Base-by-base conservation (phyloP, 108 stramenopile genomes). In the Cafeteria roenbergensis region DNA sequence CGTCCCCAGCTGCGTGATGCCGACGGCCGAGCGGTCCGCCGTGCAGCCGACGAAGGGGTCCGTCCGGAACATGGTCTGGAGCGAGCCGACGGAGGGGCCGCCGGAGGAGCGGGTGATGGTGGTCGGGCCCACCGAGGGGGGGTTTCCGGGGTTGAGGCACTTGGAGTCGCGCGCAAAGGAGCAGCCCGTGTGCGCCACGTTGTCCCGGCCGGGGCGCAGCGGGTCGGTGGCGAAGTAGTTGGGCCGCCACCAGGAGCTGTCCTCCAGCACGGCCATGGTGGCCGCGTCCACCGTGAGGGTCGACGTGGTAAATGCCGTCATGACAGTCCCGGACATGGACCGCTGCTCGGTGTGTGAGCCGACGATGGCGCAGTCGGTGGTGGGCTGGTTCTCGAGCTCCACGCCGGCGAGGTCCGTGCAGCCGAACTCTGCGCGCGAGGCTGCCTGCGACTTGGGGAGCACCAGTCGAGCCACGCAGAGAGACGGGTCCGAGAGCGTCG, bases 321-420 rank as follows among this genome's bases (percentile, higher is more conserved):
- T 61, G 34, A 32, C n/a, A 20, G 34, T n/a, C 20, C 36, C 37
- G n/a, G 59, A 22, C 17, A 61, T 29, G 29, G 30, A 29, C 20
- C 59, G 59, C 59, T 61, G 36, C 36, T 61, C 59, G 20, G 2
- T 29, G 30, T 61, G 59, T n/a, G 59, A 61, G 21, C 59, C 59
- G 17, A 27, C 22, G 17, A 61, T 2, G 2, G 22, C 2, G 37
- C 59, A 61, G 22, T 2, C 30, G 36, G 21, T 32, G 17, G 22
- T 32, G 8, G 56, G 56, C 59, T 61, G 59, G 37, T 61, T 61
- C 59, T 61, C 59, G 20, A 61, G 59, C 36, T 61, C 59, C 2
- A 27, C 24, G 3, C 59, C 59, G 22, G 34, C n/a, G 2, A 61
- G 8, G 1, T 8, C n/a, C 2, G 20, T 1, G n/a, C 59, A 61